Evolutionary conservation across 179 eudicot species (phyloP), one percentile per base, ranked within the genome.

Genomic region (Sideroxylon spinosum): DNA sequence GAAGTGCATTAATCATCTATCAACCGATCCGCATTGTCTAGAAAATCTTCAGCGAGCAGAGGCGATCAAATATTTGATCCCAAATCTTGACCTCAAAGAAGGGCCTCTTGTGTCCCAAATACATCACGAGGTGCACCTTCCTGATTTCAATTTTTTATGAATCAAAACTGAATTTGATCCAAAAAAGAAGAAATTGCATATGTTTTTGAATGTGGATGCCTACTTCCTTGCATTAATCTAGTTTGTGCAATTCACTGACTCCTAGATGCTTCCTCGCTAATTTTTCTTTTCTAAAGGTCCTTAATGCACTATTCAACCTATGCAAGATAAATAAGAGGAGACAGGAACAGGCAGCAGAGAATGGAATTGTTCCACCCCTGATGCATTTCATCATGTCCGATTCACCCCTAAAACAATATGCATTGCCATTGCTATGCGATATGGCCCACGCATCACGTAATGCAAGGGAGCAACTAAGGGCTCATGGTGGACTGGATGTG

Each of bases 381-480:
- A 88, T 96, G 98, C 91, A 88, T 69, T 93, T 96, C 79, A 86
- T 96, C 85, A 90, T 94, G 89, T 79, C 94, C 52, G 93, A 86
- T 84, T 96, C 99, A 85, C 96, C 98, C 66, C 81, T 96, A 82
- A 94, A 87, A 82, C 98, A 91, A 80, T 90, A 86, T 82, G 99
- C 98, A 26, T 86, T 96, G 83, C 98, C 99, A 44, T 84, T 96
- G 78, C 84, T 96, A 70, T 96, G 98, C 71, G 99, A 96, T 81
- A 93, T 94, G 98, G 99, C 98, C 22, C 98, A 93, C 88, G 99
- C 99, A 70, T 93, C 99, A 78, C 98, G 99, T 74, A 93, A 92
- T 79, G 92, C 99, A 70, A 91, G 99, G 73, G 99, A 96, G 82
- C 99, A 96, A 66, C 78, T 96, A 76, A 86, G 98, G 81, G 98